Evolutionary conservation across 23 red algal species (phyloP).

Genomic region (Gracilariopsis chorda): DNA sequence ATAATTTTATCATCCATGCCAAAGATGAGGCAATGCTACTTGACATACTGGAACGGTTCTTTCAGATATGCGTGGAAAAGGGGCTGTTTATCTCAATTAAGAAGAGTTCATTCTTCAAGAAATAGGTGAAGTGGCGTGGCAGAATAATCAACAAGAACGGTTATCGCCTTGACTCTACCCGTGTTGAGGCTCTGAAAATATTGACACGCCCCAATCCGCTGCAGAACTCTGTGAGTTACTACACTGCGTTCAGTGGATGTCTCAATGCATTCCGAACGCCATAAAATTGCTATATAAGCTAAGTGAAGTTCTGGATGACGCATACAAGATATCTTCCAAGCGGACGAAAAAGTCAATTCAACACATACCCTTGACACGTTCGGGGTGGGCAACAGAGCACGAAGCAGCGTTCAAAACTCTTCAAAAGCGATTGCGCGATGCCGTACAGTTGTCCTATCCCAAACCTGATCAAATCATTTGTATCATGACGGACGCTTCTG

Average conservation of each 20-base stretch:
- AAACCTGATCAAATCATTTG: background rate
- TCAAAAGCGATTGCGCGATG: background rate
- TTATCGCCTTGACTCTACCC: background rate
- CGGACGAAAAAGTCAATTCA: background rate
- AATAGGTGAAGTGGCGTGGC: constrained; percentile 3
- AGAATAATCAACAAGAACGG: constrained; percentile 8
- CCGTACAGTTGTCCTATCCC: constrained; percentile 2
- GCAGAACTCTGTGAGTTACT: constrained; percentile 5
- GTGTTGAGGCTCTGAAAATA: background rate
- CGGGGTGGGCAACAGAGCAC: background rate
- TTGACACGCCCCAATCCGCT: background rate
- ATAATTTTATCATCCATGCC: constrained; percentile 37
- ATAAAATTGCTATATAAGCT: background rate
- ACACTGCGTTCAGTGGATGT: constrained; percentile 8
- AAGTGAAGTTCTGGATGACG: constrained; percentile 4
- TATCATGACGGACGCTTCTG: constrained; percentile 21
- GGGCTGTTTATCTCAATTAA: background rate
- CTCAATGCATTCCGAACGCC: background rate
- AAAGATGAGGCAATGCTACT: background rate
- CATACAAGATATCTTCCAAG: background rate
- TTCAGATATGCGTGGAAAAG: constrained; percentile 14
- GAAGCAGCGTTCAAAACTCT: background rate
- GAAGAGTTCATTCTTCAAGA: constrained; percentile 16
- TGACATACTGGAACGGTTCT: constrained; percentile 5
- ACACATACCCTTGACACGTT: background rate